A percentile compares a stretch with the other conserved stretches of the same genome.
phyloP scores from a whole-genome alignment of 2,329 filamentous ascomycete species.

The Ophiostoma pallidulum region DNA sequence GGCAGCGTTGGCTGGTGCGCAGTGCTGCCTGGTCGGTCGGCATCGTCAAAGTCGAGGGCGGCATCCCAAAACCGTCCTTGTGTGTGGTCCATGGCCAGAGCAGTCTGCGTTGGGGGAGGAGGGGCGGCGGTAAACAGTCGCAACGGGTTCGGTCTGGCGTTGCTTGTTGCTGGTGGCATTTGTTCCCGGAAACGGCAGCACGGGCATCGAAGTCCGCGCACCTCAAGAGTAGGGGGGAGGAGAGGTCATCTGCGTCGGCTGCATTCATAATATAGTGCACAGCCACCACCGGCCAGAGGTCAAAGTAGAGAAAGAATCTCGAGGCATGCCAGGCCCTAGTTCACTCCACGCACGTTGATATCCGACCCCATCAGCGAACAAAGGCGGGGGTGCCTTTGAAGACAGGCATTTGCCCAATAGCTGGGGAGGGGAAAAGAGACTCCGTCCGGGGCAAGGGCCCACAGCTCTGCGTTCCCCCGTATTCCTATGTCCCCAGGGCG shows the following conservation, averaged over 20 bases:
- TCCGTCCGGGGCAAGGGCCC: too few relatives aligned
- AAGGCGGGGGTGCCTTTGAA: not conserved
- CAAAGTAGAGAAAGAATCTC: too few relatives aligned
- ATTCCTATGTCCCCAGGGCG: too few relatives aligned
- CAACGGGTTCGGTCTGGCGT: not conserved
- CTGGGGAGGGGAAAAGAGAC: conserved; percentile 2
- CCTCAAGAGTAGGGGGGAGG: too few relatives aligned
- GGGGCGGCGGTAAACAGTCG: not conserved
- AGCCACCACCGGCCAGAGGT: too few relatives aligned
- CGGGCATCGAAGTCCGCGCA: not conserved
- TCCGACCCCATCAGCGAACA: not conserved
- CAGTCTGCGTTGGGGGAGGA: not conserved
- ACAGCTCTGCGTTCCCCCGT: too few relatives aligned
- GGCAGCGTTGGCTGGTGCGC: too few relatives aligned
- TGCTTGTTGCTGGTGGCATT: not conserved
- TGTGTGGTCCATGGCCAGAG: not conserved
- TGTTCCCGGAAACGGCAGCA: not conserved
- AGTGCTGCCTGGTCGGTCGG: not conserved
- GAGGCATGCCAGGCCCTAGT: not conserved
- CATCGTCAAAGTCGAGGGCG: too few relatives aligned
- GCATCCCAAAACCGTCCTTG: not conserved
- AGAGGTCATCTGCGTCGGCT: too few relatives aligned
- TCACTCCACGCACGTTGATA: conserved; percentile 1
- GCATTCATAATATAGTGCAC: too few relatives aligned
- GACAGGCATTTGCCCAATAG: not conserved